phyloP scores from a whole-genome alignment of 225 moss, liverwort and hornwort genomes.

The Antitrichia curtipendula region DNA sequence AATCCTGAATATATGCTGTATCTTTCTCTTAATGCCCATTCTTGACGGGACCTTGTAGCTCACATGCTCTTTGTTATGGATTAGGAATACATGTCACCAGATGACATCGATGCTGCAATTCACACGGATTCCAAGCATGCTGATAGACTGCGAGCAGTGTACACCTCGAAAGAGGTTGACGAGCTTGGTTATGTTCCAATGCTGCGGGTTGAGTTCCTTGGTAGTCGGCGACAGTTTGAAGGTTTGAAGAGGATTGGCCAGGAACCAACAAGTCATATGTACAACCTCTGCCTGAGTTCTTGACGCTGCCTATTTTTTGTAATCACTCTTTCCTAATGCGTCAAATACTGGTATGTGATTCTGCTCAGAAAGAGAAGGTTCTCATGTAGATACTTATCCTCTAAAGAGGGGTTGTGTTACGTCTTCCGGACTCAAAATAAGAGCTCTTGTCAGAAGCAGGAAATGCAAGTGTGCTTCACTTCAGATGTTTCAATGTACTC shows the following conservation, averaged over 20 bases:
- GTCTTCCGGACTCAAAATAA: slow-evolving; percentile 6
- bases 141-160: slow-evolving; percentile 37
- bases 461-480: not conserved
- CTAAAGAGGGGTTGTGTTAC: not conserved
- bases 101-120: slow-evolving; percentile 44
- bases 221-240: slow-evolving; percentile 49
- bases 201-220: slow-evolving; percentile 40
- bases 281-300: slow-evolving; percentile 43
- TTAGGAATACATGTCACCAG: slow-evolving; percentile 32
- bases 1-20: not conserved
- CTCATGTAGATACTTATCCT: not conserved
- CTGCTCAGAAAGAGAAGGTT: not conserved
- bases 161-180: slow-evolving; percentile 38
- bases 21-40: not conserved
- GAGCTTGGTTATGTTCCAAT: slow-evolving; percentile 32
- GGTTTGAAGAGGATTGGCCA: slow-evolving; percentile 46
- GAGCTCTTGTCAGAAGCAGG: not conserved
- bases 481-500: not conserved
- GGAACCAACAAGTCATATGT: slow-evolving; percentile 43
- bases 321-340: not conserved
- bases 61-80: not conserved
- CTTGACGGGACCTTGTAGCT: not conserved
- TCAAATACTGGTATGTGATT: not conserved
- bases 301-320: not conserved
- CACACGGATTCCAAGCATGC: slow-evolving; percentile 65